Conservation (phyloP, 495 filamentous ascomycete genomes). For the Letharia columbiana region DNA sequence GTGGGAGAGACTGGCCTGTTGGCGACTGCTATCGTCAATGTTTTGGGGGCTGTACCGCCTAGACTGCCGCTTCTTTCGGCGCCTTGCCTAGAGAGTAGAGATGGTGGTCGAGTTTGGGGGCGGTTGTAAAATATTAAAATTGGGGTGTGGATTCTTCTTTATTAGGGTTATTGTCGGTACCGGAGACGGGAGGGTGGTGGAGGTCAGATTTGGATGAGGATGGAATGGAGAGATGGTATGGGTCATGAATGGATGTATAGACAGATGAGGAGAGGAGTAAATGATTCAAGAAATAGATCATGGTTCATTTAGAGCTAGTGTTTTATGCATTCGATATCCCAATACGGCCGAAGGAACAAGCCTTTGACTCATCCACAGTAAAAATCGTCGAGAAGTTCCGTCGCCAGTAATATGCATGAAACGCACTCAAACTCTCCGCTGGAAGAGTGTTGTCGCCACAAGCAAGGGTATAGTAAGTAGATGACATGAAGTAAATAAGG, state of each 20-base stretch:
- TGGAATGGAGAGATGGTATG: background rate
- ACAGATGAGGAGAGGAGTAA: background rate
- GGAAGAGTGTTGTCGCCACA: background rate
- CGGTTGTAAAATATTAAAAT: no score
- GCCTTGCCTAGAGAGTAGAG: no score
- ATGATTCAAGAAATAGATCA: background rate
- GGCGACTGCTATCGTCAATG: no score
- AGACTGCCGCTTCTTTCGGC: no score
- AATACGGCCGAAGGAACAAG: background rate
- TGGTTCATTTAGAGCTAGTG: background rate
- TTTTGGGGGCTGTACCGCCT: no score
- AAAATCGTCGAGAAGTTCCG: background rate
- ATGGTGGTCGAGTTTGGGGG: conserved; percentile 29
- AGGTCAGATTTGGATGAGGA: background rate
- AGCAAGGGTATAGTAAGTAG: conserved; percentile 15
- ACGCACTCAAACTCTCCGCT: background rate
- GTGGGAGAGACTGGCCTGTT: no score
- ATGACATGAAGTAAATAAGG: conserved; percentile 8
- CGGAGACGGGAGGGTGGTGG: background rate
- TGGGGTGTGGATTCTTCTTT: no score
- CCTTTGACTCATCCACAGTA: background rate
- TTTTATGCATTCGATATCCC: background rate
- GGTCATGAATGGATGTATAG: background rate
- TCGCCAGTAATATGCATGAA: background rate
- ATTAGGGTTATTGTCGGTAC: no score